Evolutionary conservation across 345 rosid species (phyloP).

Genomic region (Arabis hirsuta): DNA sequence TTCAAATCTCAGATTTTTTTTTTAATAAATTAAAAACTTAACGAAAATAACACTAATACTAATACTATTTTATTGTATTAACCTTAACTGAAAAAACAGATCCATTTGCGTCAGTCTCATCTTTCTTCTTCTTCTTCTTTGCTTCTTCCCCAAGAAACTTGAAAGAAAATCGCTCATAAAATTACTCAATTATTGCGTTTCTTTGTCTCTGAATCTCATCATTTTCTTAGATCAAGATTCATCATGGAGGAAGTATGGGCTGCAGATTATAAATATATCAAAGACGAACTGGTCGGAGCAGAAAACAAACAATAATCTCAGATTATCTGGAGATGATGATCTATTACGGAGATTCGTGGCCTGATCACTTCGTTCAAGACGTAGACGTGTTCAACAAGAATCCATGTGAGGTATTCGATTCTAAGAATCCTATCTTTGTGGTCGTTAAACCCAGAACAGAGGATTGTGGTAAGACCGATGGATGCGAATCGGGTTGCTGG

Average conservation of each 20-base stretch:
- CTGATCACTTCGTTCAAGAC: neutral
- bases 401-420: neutral
- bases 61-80: too few species aligned
- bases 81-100: neutral
- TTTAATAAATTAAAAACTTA: too few species aligned
- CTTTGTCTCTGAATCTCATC: too few species aligned
- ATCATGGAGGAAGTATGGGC: too few species aligned
- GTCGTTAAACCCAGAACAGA: neutral
- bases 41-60: too few species aligned
- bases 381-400: conserved; percentile 23
- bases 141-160: neutral
- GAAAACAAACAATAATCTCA: conserved; percentile 13
- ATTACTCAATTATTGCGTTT: too few species aligned
- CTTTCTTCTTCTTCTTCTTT: conserved; percentile 6
- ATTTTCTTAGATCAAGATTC: too few species aligned
- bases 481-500: conserved; percentile 20
- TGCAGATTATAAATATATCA: too few species aligned
- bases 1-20: too few species aligned
- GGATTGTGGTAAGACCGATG: conserved; percentile 8
- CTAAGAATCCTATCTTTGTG: neutral
- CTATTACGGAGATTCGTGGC: neutral
- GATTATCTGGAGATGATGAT: neutral
- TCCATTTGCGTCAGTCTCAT: neutral
- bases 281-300: neutral
- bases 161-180: too few species aligned